Percentiles rank a stretch among this genome's conserved stretches.
Conservation (phyloP, 371 early-diverging fungal genomes). For the Apophysomyces ossiformis region DNA sequence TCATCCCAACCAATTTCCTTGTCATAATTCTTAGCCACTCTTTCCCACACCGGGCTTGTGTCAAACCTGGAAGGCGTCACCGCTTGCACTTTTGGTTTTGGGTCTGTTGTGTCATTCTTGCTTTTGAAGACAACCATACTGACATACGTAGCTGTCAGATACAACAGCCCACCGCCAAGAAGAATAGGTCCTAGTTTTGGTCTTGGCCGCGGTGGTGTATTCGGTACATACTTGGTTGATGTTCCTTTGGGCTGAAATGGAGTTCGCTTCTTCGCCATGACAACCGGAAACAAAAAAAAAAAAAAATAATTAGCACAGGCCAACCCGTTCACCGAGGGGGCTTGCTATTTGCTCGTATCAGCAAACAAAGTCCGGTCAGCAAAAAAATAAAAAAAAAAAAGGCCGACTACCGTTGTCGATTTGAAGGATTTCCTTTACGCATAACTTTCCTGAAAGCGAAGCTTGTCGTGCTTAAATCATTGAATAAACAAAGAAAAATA, state of each 20-base stretch:
- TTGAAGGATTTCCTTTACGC: too few relatives aligned
- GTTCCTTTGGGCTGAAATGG: conserved; percentile 7
- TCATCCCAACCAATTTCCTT: conserved; percentile 70
- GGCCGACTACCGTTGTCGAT: too few relatives aligned
- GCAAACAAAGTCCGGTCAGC: background rate
- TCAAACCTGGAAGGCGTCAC: conserved; percentile 44
- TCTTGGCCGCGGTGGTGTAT: background rate
- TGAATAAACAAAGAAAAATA: too few relatives aligned
- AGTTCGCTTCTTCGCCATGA: background rate
- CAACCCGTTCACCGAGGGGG: background rate
- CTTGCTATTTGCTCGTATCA: background rate
- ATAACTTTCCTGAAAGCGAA: too few relatives aligned
- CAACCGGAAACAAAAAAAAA: background rate
- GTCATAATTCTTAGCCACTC: conserved; percentile 65
- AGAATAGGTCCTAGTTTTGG: conserved; percentile 44
- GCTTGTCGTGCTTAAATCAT: too few relatives aligned
- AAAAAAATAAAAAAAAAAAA: too few relatives aligned
- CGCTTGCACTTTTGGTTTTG: conserved; percentile 8
- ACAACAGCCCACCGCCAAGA: conserved; percentile 50
- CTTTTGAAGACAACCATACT: conserved; percentile 55
- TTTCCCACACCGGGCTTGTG: conserved; percentile 49
- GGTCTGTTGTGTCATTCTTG: conserved; percentile 36
- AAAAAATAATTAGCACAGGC: background rate
- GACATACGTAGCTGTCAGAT: conserved; percentile 50
- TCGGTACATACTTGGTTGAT: background rate